Evolutionary conservation across 495 filamentous ascomycete genomes (phyloP).

Genomic region (Bombardia bombarda): DNA sequence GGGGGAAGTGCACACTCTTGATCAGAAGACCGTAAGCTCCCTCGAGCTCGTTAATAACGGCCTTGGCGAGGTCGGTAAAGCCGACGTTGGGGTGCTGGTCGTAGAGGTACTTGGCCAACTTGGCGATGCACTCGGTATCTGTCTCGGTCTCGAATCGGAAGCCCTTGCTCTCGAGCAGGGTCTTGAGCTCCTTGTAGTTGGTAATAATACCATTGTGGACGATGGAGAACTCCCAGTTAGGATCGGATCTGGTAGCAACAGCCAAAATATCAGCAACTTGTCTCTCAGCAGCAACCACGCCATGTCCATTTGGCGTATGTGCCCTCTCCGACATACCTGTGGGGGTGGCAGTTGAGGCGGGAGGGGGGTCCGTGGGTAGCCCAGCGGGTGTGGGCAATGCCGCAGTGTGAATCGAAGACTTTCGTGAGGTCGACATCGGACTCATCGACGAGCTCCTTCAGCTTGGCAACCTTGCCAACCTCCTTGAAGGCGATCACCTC

Average conservation of each 20-base stretch:
- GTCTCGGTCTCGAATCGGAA: conserved; percentile 99
- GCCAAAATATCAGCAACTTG: conserved; percentile 1
- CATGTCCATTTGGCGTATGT: neutral
- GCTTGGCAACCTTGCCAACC: conserved; percentile 95
- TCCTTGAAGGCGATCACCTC: conserved; percentile 97
- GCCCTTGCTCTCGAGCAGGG: conserved; percentile 84
- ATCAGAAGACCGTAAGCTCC: conserved; percentile 93
- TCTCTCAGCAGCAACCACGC: neutral
- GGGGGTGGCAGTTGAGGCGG: conserved; percentile 92
- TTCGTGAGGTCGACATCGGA: conserved; percentile 76
- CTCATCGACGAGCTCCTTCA: conserved; percentile 86
- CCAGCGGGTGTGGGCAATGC: conserved; percentile 98
- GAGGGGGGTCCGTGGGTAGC: conserved; percentile 94
- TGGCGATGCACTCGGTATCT: conserved; percentile 97
- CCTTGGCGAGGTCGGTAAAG: conserved; percentile 92
- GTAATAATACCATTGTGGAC: conserved; percentile 99
- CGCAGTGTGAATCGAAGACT: conserved; percentile 93
- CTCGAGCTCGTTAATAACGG: conserved; percentile 95
- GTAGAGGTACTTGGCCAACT: conserved; percentile 96
- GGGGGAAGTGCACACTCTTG: conserved; percentile 97
- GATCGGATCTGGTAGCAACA: conserved; percentile 51
- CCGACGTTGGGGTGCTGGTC: conserved; percentile 91
- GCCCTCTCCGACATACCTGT: conserved; percentile 59
- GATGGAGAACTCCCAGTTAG: conserved; percentile 89
- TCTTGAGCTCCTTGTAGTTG: conserved; percentile 99